Evolutionary conservation across 371 early-diverging fungal genomes (phyloP).

Genomic region (Batkoa obscura): DNA sequence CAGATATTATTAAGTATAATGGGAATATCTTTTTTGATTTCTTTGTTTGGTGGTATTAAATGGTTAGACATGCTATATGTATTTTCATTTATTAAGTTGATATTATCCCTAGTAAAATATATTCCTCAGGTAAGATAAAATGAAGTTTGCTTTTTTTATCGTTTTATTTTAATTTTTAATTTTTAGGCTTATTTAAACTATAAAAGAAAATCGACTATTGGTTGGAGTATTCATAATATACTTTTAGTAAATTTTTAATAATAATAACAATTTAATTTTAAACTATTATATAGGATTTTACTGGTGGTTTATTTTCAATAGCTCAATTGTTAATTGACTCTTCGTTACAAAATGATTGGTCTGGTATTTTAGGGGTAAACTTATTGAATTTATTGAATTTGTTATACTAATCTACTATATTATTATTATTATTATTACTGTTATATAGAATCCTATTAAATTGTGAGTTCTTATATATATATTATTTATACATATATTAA

Average conservation of each 20-base stretch:
- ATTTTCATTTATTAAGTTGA: conserved; percentile 61
- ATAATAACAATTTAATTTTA: background rate
- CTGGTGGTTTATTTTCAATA: conserved; percentile 68
- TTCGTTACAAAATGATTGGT: conserved; percentile 36
- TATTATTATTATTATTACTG: background rate
- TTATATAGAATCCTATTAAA: conserved; percentile 23
- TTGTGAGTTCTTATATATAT: conserved; percentile 17
- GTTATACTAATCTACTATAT: background rate
- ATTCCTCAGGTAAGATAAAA: conserved; percentile 45
- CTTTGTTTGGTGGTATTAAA: conserved; percentile 13
- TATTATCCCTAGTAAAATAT: conserved; percentile 65
- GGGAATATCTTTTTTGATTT: conserved; percentile 18
- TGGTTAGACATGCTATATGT: conserved; percentile 52
- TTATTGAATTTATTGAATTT: background rate
- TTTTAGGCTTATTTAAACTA: conserved; percentile 49
- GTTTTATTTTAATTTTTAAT: background rate
- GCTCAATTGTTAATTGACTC: conserved; percentile 67
- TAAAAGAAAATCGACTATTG: conserved; percentile 57
- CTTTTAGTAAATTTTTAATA: conserved; percentile 25
- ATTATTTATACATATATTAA: conserved; percentile 11
- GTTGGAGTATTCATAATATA: conserved; percentile 86
- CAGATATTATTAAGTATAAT: conserved; percentile 17
- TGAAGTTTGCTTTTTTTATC: background rate
- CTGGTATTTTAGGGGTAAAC: conserved; percentile 39
- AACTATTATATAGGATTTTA: conserved; percentile 35